Evolutionary conservation across 805 yeast genomes (phyloP), one percentile per base, ranked within the genome.

Genomic region (Lachancea sp.): DNA sequence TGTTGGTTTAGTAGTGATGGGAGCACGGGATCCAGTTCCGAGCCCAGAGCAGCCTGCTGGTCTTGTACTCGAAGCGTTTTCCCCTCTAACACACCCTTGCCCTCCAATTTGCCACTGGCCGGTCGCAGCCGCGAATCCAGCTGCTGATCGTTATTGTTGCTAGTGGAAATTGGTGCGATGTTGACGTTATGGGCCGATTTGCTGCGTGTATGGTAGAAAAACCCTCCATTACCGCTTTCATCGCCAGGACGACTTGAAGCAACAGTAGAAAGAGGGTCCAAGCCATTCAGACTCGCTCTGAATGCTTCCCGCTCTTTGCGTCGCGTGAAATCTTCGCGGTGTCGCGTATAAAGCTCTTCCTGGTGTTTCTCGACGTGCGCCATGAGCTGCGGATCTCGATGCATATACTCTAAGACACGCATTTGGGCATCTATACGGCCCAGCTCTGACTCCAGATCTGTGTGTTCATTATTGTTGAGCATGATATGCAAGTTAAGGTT

Each of bases 401-500:
- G 71, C 27, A 70, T 44, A 19, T 71, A 72, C 42, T 78, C 66
- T 48, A 81, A 54, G 2, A 77, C 68, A 10, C 73, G 64, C 70
- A 81, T 65, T 50, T 79, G 81, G 1, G 81, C 70, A 55, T 79
- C 81, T 29, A 80, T 76, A 50, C 77, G 77, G 12, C 73, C 70
- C 1, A 79, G 68, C 52, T 81, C 85, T 34, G 71, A 70, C 43
- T 77, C 74, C 1, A 79, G 68, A 17, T 72, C 58, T 32, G 69
- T 65, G 37, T 73, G 57, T 57, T 82, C 85, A 46, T 74, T 71
- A 59, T 80, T 82, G 44, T 78, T 80, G 41, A 81, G 61, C 25
- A 82, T 55, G 11, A 81, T 77, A 52, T 81, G 85, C 37, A 80
- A 56, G 56, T 81, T 82, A 16, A 81, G 64, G 51, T 78, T 79